Conservation (phyloP, 352 stramenopile genomes). For the Globisporangium paroecandrum region DNA sequence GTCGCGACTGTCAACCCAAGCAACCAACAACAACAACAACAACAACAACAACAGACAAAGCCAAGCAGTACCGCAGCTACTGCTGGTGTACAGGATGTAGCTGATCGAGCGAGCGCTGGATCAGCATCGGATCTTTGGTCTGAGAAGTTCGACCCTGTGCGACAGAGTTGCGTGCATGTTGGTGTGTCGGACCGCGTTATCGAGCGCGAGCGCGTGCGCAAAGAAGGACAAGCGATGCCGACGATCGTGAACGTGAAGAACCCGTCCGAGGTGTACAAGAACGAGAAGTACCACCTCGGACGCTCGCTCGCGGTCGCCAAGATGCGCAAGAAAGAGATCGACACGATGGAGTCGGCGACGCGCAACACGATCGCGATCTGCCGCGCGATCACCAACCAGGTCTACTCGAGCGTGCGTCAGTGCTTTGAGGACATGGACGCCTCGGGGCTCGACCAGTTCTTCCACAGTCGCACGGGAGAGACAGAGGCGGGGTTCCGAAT, state of each 20-base stretch:
- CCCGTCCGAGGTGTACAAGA: constrained; percentile 51
- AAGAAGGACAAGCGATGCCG: constrained; percentile 17
- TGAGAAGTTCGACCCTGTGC: constrained; percentile 46
- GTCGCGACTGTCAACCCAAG: constrained; percentile 22
- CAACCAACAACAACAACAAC: constrained; percentile 5
- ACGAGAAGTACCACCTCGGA: constrained; percentile 61
- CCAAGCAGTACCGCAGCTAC: neutral
- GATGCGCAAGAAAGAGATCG: constrained; percentile 47
- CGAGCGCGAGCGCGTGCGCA: constrained; percentile 37
- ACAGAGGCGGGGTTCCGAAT: constrained; percentile 62
- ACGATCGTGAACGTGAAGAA: constrained; percentile 48
- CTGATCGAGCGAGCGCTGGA: neutral
- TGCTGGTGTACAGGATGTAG: neutral
- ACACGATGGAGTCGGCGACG: constrained; percentile 55
- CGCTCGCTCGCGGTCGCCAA: constrained; percentile 41
- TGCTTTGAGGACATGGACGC: constrained; percentile 54
- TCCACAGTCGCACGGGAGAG: constrained; percentile 38
- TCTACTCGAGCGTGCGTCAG: constrained; percentile 42
- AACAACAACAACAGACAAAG: neutral
- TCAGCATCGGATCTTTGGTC: constrained; percentile 23
- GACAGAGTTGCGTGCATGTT: constrained; percentile 66
- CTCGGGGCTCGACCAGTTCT: constrained; percentile 42
- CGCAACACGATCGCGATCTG: constrained; percentile 64
- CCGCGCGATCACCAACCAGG: constrained; percentile 36
- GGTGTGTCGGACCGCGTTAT: constrained; percentile 68